Base-by-base conservation (phyloP, 257 asterid species). In the Linaria vulgaris region DNA sequence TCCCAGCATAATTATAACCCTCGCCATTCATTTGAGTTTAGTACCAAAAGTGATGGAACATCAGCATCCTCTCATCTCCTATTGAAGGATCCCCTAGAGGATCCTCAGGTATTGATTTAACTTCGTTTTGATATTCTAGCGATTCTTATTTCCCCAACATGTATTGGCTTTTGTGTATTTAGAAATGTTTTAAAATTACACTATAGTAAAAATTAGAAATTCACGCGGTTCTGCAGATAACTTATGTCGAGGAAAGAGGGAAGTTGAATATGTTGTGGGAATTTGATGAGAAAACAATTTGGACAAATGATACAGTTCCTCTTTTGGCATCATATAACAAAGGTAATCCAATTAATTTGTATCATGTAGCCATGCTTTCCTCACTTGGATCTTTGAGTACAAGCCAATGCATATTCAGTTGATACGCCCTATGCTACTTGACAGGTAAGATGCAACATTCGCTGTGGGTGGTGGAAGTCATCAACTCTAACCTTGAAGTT, bases 371-470 rank as follows among this genome's bases (percentile, higher is more conserved):
- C 19, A 19, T 64, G 21, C 31, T 71, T 49, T 13, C 24, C 21
- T 64, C 39, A 54, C 58, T 38, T 50, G 31, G 61, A 48, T 51
- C 53, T 30, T 61, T 62, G 41, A 45, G 52, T 43, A 49, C 34
- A 27, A 6, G 48, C 37, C 27, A 34, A 58, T 65, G 57, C 34
- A 54, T 44, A 46, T 25, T 20, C 38, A 67, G 20, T 52, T 34
- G 19, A 23, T 12, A 15, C 39, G 19, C 20, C 66, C 53, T 16
- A 27, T 52, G 19, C 59, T 72, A 51, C 59, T 67, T 68, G 80
- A 76, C 73, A 92, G 99, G 89, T 48, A 92, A 89, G 80, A 77
- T 76, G 86, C 97, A 87, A 56, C 99, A 92, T 76, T 89, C 96
- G 17, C 79, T 92, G 64, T 92, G 99, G 99, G 94, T 80, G 63